Evolutionary conservation across 345 rosid genomes (phyloP).

Genomic region (Salix purpurea): DNA sequence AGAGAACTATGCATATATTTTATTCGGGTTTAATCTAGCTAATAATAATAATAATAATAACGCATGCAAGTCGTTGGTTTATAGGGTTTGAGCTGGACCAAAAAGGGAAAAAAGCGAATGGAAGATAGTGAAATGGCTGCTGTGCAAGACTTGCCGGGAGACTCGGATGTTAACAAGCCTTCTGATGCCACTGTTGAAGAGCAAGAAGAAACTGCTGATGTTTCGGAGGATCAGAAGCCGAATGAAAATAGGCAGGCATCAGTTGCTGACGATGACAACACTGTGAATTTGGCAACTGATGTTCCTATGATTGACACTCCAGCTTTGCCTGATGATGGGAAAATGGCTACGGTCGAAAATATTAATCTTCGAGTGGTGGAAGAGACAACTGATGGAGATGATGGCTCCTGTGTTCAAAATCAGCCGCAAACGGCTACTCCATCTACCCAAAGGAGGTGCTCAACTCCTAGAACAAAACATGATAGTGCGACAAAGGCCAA

Average conservation of each 20-base stretch:
- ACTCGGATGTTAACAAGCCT: constrained; percentile 20
- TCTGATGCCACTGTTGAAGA: constrained; percentile 25
- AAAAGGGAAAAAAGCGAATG: constrained; percentile 24
- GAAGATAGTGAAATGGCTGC: constrained; percentile 41
- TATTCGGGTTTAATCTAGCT: background rate
- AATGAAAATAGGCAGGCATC: constrained; percentile 25
- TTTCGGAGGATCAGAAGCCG: constrained; percentile 11
- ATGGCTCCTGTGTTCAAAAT: background rate
- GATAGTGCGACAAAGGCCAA: constrained; percentile 41
- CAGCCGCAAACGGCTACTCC: constrained; percentile 15
- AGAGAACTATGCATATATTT: background rate
- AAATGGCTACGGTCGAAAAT: constrained; percentile 7
- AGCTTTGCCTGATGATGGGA: constrained; percentile 12
- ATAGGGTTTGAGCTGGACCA: background rate
- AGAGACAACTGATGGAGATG: constrained; percentile 23
- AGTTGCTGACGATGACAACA: constrained; percentile 22
- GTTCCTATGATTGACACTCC: constrained; percentile 32
- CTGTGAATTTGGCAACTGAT: constrained; percentile 41
- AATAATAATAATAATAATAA: background rate
- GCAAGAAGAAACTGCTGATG: constrained; percentile 21
- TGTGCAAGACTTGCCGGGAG: constrained; percentile 29
- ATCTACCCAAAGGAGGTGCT: constrained; percentile 19
- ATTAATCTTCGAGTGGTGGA: constrained; percentile 15
- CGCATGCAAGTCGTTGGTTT: background rate
- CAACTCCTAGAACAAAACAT: constrained; percentile 30